Evolutionary conservation across 2,329 filamentous ascomycete genomes (phyloP).

Genomic region (Ilyonectria robusta): DNA sequence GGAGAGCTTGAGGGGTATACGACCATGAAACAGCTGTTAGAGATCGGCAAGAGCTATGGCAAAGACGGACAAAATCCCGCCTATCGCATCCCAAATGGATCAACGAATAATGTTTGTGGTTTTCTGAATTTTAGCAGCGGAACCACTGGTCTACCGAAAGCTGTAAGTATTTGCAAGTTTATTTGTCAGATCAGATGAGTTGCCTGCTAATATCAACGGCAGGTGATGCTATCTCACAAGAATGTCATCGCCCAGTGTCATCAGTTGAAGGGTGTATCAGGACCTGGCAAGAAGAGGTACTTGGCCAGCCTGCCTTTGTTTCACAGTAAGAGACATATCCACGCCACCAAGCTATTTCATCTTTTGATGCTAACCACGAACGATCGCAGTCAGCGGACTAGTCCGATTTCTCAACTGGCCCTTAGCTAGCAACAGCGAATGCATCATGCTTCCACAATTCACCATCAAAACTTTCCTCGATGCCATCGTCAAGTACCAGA

Average conservation of each 20-base stretch:
- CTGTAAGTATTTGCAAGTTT: slow-evolving; percentile 16
- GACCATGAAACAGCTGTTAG: slow-evolving; percentile 10
- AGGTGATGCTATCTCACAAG: slow-evolving; percentile 42
- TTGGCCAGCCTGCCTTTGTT: slow-evolving; percentile 45
- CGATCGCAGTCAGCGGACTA: slow-evolving; percentile 20
- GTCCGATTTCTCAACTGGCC: slow-evolving; percentile 38
- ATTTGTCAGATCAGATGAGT: neutral
- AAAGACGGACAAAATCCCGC: neutral
- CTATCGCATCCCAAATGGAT: neutral
- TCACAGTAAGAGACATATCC: slow-evolving; percentile 39
- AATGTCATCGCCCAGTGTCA: slow-evolving; percentile 41
- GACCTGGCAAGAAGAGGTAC: slow-evolving; percentile 20
- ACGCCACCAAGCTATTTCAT: neutral
- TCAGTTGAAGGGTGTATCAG: slow-evolving; percentile 29
- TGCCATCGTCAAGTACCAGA: slow-evolving; percentile 35
- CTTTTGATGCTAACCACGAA: neutral
- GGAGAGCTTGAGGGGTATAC: neutral
- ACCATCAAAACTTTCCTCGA: slow-evolving; percentile 40
- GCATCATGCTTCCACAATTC: slow-evolving; percentile 43
- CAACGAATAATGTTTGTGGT: slow-evolving; percentile 31
- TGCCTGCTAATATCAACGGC: no score
- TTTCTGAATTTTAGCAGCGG: slow-evolving; percentile 44
- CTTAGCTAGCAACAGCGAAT: slow-evolving; percentile 39
- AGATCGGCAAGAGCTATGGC: neutral
- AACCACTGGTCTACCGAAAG: slow-evolving; percentile 43